Evolutionary conservation across 208 protist species (phyloP).

Genomic region (Trypanosoma theileri): DNA sequence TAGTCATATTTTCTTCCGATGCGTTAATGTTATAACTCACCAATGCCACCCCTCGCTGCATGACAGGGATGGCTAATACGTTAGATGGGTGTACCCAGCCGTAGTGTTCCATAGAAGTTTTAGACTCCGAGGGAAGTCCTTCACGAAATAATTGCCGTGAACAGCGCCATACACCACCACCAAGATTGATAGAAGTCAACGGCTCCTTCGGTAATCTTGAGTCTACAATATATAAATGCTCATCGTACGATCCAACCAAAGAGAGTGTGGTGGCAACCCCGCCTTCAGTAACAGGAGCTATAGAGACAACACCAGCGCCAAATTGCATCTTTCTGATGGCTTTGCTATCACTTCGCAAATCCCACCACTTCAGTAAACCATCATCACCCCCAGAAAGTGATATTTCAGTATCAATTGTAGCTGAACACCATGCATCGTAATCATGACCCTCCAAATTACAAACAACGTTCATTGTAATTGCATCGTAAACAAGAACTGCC

Average conservation of each 20-base stretch:
- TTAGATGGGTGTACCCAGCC: constrained; percentile 50
- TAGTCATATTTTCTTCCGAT: constrained; percentile 43
- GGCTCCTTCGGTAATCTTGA: constrained; percentile 43
- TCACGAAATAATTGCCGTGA: constrained; percentile 42
- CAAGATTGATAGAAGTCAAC: constrained; percentile 45
- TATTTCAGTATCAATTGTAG: constrained; percentile 25
- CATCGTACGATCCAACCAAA: constrained; percentile 82
- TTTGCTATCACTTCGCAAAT: constrained; percentile 34
- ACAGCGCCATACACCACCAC: constrained; percentile 82
- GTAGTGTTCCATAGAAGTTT: constrained; percentile 9
- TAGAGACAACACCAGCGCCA: constrained; percentile 75
- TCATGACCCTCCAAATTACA: constrained; percentile 59
- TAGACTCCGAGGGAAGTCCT: not conserved
- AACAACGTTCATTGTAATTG: constrained; percentile 22
- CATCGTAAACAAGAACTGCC: constrained; percentile 50
- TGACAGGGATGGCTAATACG: constrained; percentile 69
- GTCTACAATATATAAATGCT: constrained; percentile 74
- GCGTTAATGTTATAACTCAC: constrained; percentile 51
- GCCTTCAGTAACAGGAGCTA: constrained; percentile 51
- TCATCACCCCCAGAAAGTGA: constrained; percentile 83
- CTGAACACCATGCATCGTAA: constrained; percentile 86
- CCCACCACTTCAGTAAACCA: constrained; percentile 62
- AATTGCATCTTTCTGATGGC: constrained; percentile 46
- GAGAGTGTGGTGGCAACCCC: constrained; percentile 41
- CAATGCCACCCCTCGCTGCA: constrained; percentile 83